Conservation (phyloP, 306 rosid genomes). For the Pyrus communis region DNA sequence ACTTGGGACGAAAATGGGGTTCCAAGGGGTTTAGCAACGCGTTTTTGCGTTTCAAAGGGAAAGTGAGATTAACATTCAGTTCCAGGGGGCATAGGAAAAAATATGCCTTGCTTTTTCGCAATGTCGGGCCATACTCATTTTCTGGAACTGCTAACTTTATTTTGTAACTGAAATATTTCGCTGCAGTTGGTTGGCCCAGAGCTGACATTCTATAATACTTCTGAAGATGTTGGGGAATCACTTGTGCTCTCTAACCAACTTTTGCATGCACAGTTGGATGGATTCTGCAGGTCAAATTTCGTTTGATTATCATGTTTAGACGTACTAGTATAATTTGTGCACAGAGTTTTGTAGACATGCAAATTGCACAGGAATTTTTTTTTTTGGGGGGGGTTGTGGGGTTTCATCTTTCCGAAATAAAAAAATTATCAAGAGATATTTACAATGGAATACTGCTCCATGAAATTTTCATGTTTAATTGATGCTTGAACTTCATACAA, state of each 20-base stretch:
- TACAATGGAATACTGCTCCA: not conserved
- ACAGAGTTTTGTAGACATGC: too few species aligned
- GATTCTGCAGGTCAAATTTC: constrained; percentile 63
- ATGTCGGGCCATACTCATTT: not conserved
- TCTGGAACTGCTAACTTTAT: not conserved
- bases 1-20: not conserved
- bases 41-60: not conserved
- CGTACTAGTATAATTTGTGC: not conserved
- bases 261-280: constrained; percentile 84
- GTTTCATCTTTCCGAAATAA: too few species aligned
- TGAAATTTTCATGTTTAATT: not conserved
- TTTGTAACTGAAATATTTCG: constrained; percentile 13
- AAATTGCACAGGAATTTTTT: too few species aligned
- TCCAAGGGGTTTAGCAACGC: not conserved
- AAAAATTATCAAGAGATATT: too few species aligned
- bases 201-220: constrained; percentile 77
- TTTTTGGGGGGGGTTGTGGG: too few species aligned
- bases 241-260: constrained; percentile 66
- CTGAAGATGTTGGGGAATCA: constrained; percentile 62
- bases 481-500: not conserved
- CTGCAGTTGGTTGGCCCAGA: constrained; percentile 88
- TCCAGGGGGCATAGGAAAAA: not conserved
- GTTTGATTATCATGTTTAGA: not conserved
- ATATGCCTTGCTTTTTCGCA: not conserved
- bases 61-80: not conserved